Base-by-base conservation (phyloP, 179 eudicot species). In the Vitellaria paradoxa region DNA sequence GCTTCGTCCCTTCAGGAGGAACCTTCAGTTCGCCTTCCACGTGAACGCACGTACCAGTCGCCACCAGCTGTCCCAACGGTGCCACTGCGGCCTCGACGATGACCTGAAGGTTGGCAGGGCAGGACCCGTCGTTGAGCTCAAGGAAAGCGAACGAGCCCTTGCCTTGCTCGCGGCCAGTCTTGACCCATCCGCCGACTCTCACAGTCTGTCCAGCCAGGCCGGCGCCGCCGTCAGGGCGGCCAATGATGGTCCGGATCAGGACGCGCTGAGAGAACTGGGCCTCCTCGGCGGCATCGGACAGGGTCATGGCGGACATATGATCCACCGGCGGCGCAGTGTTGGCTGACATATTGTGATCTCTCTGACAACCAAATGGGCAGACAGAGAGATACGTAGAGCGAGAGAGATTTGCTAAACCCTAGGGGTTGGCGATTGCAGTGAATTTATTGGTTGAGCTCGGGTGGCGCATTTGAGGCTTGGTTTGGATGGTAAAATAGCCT, bases 181-280 rank as follows among this genome's bases (percentile, higher is more conserved):
- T 93, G 14, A 95, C 99, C 99, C 97, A 95, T 0, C 99, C 99
- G 3, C 93, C 95, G 53, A 95, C 83, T n/a, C 85, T 75, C 7
- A 87, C 90, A 0, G 61, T 78, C 77, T 81, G 78, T 18, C 97
- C 95, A 69, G 95, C 86, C 1, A 95, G 78, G 0, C 85, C 89
- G 37, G 90, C 86, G 73, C 99, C 97, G 71, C 88, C 91, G 82
- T 95, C 95, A 45, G 91, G 81, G 6, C 86, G 86, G 83, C 71
- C 0, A 8, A 95, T 74, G 80, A 95, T 95, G 71, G 82, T 46
- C 6, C 82, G 78, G 85, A 93, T 91, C 37, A 79, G 88, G 57
- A 82, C 88, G 1, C 95, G 91, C 57, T 93, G 85, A 0, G 97
- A 90, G 90, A 95, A 95, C 0, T 80, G 53, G 40, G 88, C 82